Evolutionary conservation across 163 green algal genomes (phyloP).

Genomic region (Chloromonas sp.): DNA sequence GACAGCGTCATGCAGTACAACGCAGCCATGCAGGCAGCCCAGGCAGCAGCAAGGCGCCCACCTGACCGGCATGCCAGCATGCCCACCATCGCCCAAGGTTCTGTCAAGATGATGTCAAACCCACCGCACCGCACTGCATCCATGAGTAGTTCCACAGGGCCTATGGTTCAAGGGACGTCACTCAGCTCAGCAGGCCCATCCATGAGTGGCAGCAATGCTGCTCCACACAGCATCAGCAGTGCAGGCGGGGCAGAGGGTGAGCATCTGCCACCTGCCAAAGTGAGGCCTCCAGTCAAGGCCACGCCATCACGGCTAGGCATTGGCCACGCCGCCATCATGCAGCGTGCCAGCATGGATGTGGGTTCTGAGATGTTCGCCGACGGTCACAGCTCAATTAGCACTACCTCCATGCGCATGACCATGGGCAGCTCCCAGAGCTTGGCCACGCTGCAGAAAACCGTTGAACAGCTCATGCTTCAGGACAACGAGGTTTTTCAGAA

Average conservation of each 20-base stretch:
- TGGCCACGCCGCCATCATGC: neutral
- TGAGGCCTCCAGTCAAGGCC: neutral
- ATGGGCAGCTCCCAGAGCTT: neutral
- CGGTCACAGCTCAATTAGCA: neutral
- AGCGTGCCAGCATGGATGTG: neutral
- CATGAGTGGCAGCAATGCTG: neutral
- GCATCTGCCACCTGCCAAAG: too few species aligned
- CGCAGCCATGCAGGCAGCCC: neutral
- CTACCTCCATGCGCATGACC: neutral
- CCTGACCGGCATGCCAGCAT: neutral
- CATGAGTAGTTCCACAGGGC: neutral
- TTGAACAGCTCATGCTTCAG: neutral
- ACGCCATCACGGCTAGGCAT: neutral
- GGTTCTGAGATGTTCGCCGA: neutral
- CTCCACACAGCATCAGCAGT: neutral
- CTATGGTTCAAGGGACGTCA: neutral
- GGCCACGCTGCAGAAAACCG: neutral
- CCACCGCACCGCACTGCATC: neutral
- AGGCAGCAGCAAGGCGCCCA: neutral
- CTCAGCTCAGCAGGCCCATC: neutral
- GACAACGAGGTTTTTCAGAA: neutral
- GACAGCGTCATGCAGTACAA: neutral
- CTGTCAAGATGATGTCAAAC: neutral
- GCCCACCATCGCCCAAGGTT: neutral
- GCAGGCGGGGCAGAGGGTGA: neutral